These are phyloP conservation scores for Beta corolliflora DNA, from an alignment of 179 eudicot genomes.

Conservation along the genomic window DNA sequence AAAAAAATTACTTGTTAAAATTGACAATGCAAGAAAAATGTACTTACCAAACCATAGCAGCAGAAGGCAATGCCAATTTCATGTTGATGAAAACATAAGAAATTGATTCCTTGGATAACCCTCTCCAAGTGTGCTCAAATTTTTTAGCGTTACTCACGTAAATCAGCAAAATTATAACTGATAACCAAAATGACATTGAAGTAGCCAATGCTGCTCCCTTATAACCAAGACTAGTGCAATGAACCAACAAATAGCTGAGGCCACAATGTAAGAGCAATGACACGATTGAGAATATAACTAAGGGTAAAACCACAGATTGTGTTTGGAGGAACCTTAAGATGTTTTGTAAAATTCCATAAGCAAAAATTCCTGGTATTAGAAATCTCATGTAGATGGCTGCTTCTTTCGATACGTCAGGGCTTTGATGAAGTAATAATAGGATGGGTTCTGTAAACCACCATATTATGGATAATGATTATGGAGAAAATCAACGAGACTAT, in stretches of 20 bases:
- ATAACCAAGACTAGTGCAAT: constrained; percentile 46
- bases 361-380: constrained; percentile 58
- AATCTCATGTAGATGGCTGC: constrained; percentile 50
- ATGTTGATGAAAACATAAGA: constrained; percentile 35
- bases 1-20: no score
- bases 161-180: constrained; percentile 32
- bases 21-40: no score
- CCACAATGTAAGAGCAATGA: constrained; percentile 53
- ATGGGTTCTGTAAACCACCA: constrained; percentile 60
- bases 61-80: constrained; percentile 67
- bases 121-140: constrained; percentile 57
- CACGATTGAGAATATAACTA: constrained; percentile 44
- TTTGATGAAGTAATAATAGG: constrained; percentile 50
- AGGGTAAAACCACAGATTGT: constrained; percentile 53
- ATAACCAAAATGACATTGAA: constrained; percentile 61
- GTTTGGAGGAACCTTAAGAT: constrained; percentile 70
- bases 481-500: constrained; percentile 51
- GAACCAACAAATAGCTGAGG: constrained; percentile 40
- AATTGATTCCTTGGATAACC: constrained; percentile 46
- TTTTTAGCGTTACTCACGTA: constrained; percentile 43
- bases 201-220: constrained; percentile 63
- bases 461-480: constrained; percentile 41
- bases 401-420: constrained; percentile 37
- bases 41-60: constrained; percentile 71
- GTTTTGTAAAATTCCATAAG: constrained; percentile 55